These are phyloP conservation scores for Arthroderma sp. DNA, from an alignment of 2,329 filamentous ascomycete species.

Conservation along the genomic window DNA sequence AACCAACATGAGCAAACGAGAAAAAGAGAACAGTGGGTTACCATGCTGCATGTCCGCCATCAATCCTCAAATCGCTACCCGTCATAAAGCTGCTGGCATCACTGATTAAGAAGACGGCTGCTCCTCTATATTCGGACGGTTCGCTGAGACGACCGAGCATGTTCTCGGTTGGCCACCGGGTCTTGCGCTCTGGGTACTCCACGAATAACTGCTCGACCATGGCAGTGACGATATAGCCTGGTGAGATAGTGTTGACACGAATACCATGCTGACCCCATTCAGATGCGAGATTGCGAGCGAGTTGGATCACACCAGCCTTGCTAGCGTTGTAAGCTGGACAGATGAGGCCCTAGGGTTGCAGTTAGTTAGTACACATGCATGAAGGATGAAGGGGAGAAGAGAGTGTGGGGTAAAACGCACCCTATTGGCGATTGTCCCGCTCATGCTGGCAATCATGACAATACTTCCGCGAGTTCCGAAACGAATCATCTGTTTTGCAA, in stretches of 20 bases:
- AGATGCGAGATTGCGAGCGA: slow-evolving; percentile 36
- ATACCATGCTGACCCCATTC: slow-evolving; percentile 40
- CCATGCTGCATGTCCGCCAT: slow-evolving; percentile 45
- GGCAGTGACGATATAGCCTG: slow-evolving; percentile 37
- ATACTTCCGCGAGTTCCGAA: slow-evolving; percentile 48
- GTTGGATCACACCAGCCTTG: slow-evolving; percentile 39
- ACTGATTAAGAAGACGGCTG: slow-evolving; percentile 37
- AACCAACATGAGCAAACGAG: too few species aligned
- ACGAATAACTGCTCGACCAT: slow-evolving; percentile 36
- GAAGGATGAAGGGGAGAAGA: background rate
- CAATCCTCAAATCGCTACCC: slow-evolving; percentile 42
- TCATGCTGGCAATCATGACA: slow-evolving; percentile 52
- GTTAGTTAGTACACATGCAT: background rate
- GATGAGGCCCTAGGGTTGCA: slow-evolving; percentile 31
- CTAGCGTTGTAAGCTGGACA: slow-evolving; percentile 40
- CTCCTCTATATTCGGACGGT: slow-evolving; percentile 56
- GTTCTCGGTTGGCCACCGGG: slow-evolving; percentile 69
- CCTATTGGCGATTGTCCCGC: slow-evolving; percentile 47
- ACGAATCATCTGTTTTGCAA: slow-evolving; percentile 41
- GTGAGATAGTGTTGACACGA: slow-evolving; percentile 39
- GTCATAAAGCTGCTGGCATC: slow-evolving; percentile 46
- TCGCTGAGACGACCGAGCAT: slow-evolving; percentile 62
- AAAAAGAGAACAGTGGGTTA: too few species aligned
- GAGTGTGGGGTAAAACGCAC: slow-evolving; percentile 20
- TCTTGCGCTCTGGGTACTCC: slow-evolving; percentile 68